These are phyloP conservation scores for Penicillium turbatum DNA, from an alignment of 495 filamentous ascomycete genomes.

Conservation along the genomic window DNA sequence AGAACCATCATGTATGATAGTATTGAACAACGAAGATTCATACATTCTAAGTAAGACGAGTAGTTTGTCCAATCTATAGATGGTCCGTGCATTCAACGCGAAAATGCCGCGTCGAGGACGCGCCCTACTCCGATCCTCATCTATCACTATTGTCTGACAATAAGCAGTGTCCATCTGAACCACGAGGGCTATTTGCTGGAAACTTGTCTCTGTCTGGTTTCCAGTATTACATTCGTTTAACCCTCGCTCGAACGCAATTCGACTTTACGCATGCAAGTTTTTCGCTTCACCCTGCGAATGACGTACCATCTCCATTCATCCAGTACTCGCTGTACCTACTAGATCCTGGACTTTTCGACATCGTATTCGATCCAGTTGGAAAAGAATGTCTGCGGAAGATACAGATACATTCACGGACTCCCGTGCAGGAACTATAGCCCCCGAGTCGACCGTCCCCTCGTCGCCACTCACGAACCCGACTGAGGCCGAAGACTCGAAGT, in stretches of 20 bases:
- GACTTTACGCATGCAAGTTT: not conserved
- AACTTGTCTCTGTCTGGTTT: not conserved
- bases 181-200: not conserved
- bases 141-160: not conserved
- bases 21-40: no score
- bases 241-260: not conserved
- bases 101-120: constrained; percentile 22
- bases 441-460: constrained; percentile 43
- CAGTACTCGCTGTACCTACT: not conserved
- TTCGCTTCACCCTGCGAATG: constrained; percentile 16
- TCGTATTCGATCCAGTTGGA: not conserved
- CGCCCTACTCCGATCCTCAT: not conserved
- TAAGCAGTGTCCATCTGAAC: not conserved
- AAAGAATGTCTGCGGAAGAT: constrained; percentile 33
- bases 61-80: constrained; percentile 22
- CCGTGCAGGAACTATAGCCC: constrained; percentile 25
- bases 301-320: constrained; percentile 12
- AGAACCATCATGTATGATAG: not conserved
- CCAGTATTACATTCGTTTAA: not conserved
- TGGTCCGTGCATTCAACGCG: constrained; percentile 34
- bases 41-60: not conserved
- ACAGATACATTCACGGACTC: constrained; percentile 34
- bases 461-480: constrained; percentile 32
- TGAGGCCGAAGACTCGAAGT: constrained; percentile 19
- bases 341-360: not conserved